Conservation (phyloP, 495 filamentous ascomycete genomes). For the Annulohypoxylon maeteangense region DNA sequence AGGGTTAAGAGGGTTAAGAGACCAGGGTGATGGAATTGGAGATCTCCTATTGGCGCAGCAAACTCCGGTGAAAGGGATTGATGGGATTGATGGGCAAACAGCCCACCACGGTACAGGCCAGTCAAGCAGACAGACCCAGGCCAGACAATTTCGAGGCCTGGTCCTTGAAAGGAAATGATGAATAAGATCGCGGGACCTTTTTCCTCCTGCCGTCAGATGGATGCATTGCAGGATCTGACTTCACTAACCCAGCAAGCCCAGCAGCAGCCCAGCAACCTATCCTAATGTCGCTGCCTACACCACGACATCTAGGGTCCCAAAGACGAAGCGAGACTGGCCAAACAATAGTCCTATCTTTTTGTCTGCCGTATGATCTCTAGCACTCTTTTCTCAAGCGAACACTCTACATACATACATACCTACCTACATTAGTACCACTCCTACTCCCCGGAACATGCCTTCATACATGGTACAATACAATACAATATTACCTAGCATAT, state of each 20-base stretch:
- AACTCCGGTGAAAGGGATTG: slow-evolving; percentile 45
- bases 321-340: not conserved
- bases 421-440: too few species aligned
- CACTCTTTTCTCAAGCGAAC: slow-evolving; percentile 7
- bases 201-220: slow-evolving; percentile 44
- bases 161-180: slow-evolving; percentile 47
- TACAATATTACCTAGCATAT: not conserved
- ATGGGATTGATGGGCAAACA: slow-evolving; percentile 18
- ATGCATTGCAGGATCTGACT: slow-evolving; percentile 53
- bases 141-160: slow-evolving; percentile 39
- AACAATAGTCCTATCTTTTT: not conserved
- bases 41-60: slow-evolving; percentile 44
- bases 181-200: slow-evolving; percentile 44
- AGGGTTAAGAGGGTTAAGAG: not conserved
- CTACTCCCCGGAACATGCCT: too few species aligned
- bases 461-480: too few species aligned
- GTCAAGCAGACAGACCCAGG: too few species aligned
- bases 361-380: slow-evolving; percentile 5
- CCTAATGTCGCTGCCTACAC: slow-evolving; percentile 19
- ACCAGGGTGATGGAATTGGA: slow-evolving; percentile 8
- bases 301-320: slow-evolving; percentile 13
- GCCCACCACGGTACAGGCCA: slow-evolving; percentile 30
- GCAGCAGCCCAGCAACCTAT: not conserved
- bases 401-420: too few species aligned
- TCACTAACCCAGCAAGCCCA: slow-evolving; percentile 23